Evolutionary conservation across 352 stramenopile genomes (phyloP).

Genomic region (Globisporangium lucens): DNA sequence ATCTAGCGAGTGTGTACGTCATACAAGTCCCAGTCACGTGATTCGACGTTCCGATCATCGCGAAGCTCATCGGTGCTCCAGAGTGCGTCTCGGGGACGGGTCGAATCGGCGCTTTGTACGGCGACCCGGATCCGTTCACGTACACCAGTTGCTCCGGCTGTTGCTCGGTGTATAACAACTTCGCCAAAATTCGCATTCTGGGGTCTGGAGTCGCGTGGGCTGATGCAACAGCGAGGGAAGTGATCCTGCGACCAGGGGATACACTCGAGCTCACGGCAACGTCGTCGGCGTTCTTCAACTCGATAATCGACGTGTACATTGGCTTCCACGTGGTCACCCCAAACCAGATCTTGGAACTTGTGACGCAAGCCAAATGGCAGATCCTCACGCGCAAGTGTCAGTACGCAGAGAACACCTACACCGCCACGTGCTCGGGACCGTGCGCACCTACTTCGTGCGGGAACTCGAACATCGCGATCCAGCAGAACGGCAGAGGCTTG

Average conservation of each 20-base stretch:
- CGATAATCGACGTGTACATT: slow-evolving; percentile 59
- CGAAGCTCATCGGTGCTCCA: slow-evolving; percentile 64
- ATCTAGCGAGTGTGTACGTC: slow-evolving; percentile 35
- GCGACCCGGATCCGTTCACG: slow-evolving; percentile 39
- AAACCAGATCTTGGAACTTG: slow-evolving; percentile 66
- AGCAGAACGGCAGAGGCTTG: slow-evolving; percentile 28
- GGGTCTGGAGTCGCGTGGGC: slow-evolving; percentile 30
- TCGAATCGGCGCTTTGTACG: slow-evolving; percentile 49
- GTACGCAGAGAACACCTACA: slow-evolving; percentile 46
- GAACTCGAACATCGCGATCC: slow-evolving; percentile 52
- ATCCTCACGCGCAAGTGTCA: slow-evolving; percentile 61
- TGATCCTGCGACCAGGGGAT: slow-evolving; percentile 43
- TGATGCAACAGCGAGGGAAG: slow-evolving; percentile 31
- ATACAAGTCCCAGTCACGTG: slow-evolving; percentile 37
- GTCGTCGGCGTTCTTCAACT: slow-evolving; percentile 56
- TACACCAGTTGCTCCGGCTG: slow-evolving; percentile 64
- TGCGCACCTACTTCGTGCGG: slow-evolving; percentile 32
- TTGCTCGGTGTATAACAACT: slow-evolving; percentile 59
- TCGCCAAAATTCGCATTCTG: slow-evolving; percentile 39
- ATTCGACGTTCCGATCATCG: slow-evolving; percentile 59
- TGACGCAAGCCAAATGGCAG: slow-evolving; percentile 45
- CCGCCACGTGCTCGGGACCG: slow-evolving; percentile 44
- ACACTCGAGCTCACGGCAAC: slow-evolving; percentile 43
- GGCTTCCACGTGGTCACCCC: slow-evolving; percentile 69
- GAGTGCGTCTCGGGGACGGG: slow-evolving; percentile 53